Evolutionary conservation across 305 asterid genomes (phyloP), one percentile per base, ranked within the genome.

Genomic region (Fraxinus ornus): DNA sequence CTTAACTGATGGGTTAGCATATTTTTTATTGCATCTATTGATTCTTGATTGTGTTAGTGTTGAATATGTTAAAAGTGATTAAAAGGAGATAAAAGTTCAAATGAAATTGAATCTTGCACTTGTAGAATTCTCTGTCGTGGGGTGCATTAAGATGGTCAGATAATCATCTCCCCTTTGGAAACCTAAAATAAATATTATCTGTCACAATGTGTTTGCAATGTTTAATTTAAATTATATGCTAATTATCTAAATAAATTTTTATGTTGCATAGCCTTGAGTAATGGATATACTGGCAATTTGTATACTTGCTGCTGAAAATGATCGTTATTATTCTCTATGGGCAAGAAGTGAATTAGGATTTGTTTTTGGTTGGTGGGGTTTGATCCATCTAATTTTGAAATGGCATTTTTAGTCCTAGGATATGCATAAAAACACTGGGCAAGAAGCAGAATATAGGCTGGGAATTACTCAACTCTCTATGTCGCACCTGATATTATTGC

Each of bases 1-100:
- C 66, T 41, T 78, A 33, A 8, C 74, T 75, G 28, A 68, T 66
- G 52, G 24, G 62, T 36, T 80, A 80, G 76, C 39, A 32, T n/a
- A 83, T 80, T 77, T 22, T 68, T 17, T 26, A 37, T 22, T 8
- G 52, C 37, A 37, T 33, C 35, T 76, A 32, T 36, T 24, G 19
- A 12, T 52, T 19, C 74, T 66, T 73, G 9, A 79, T 62, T 26
- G 32, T 44, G 35, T 17, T n/a, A 21, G 8, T 30, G 64, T 24
- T 76, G 4, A 26, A 24, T 10, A 41, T 76, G 21, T 41, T 49
- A 22, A 12, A 37, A 41, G 10, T 44, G 57, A 26, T 44, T 47
- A 6, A 30, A 21, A 21, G n/a, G 35, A 39, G 2, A 75, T 21
- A 17, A 37, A 75, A 37, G 13, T 21, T 44, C 4, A 22, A 5